Evolutionary conservation across 2,329 filamentous ascomycete genomes (phyloP).

Genomic region (Septoria petroselini): DNA sequence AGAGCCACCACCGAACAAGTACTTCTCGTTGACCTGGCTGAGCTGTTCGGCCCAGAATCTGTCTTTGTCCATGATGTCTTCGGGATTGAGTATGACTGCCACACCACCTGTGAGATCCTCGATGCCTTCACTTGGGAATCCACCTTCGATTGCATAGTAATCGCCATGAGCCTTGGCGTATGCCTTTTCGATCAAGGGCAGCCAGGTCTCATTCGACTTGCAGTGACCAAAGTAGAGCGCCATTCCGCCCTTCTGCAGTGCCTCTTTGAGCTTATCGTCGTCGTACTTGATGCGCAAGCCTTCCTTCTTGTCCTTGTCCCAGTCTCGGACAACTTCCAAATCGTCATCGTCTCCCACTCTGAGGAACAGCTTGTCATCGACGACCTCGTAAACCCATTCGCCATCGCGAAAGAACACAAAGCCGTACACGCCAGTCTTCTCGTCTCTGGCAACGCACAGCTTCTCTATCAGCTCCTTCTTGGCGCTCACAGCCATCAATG

Average conservation of each 20-base stretch:
- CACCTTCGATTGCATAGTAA: conserved; percentile 70
- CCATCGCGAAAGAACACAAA: conserved; percentile 83
- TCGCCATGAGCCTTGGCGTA: conserved; percentile 83
- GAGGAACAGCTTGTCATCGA: conserved; percentile 86
- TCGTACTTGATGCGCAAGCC: conserved; percentile 42
- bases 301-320: conserved; percentile 30
- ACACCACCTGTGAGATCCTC: conserved; percentile 61
- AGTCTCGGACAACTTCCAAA: conserved; percentile 43
- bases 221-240: conserved; percentile 77
- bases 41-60: conserved; percentile 81
- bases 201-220: conserved; percentile 76
- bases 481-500: conserved; percentile 72
- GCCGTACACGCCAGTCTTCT: conserved; percentile 75
- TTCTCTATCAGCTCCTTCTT: conserved; percentile 72
- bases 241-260: conserved; percentile 71
- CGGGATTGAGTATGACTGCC: conserved; percentile 64
- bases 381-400: conserved; percentile 87
- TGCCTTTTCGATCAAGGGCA: conserved; percentile 76
- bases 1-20: conserved; percentile 68
- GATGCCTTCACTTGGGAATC: conserved; percentile 63
- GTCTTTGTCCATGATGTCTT: conserved; percentile 73
- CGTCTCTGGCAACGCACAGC: conserved; percentile 69
- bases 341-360: conserved; percentile 80
- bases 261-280: conserved; percentile 42
- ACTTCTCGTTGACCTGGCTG: conserved; percentile 74